These are phyloP conservation scores for Pseudogymnoascus sp. DNA, from an alignment of 2,329 filamentous ascomycete species.

Conservation along the genomic window DNA sequence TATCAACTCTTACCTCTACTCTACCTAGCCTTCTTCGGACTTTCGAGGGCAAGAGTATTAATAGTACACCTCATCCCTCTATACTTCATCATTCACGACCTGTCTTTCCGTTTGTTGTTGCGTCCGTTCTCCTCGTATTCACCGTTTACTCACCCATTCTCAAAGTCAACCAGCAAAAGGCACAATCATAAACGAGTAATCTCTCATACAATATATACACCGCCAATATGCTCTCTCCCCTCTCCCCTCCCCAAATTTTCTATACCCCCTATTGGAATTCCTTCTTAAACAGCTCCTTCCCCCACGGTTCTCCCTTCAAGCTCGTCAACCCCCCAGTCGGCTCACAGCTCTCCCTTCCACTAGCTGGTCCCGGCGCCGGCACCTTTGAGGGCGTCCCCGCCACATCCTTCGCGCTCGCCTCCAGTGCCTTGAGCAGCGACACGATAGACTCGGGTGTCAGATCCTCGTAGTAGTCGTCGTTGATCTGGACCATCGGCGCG, in stretches of 20 bases:
- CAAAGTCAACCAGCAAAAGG: background rate
- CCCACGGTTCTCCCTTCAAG: conserved; percentile 72
- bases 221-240: background rate
- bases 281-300: conserved; percentile 47
- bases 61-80: background rate
- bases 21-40: background rate
- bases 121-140: background rate
- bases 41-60: background rate
- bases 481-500: conserved; percentile 98
- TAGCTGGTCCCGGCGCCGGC: conserved; percentile 74
- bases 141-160: background rate
- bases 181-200: conserved; percentile 6
- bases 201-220: conserved; percentile 8
- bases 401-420: conserved; percentile 51
- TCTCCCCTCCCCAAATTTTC: background rate
- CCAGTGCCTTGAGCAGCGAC: conserved; percentile 70
- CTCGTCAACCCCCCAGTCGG: conserved; percentile 76
- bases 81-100: background rate
- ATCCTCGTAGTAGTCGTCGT: conserved; percentile 99
- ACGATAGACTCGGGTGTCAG: conserved; percentile 84
- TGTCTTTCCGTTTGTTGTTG: background rate
- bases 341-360: conserved; percentile 78
- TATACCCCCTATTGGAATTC: conserved; percentile 18
- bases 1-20: background rate
- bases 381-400: conserved; percentile 42